These are phyloP conservation scores for Aspergillus sp. DNA, from an alignment of 2,329 filamentous ascomycete species.

Conservation along the genomic window DNA sequence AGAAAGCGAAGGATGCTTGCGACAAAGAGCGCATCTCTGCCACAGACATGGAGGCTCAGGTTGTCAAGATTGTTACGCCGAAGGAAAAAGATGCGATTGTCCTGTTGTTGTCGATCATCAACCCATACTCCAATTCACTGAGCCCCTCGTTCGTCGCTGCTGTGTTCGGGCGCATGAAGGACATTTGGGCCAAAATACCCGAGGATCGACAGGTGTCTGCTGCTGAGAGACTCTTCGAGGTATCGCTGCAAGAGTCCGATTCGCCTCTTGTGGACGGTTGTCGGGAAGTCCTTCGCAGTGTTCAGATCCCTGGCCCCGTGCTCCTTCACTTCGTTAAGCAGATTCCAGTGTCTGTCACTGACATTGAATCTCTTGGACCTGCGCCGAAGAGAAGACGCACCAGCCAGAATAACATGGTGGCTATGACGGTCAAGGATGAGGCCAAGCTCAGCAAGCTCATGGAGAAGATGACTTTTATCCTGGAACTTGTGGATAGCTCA, in stretches of 20 bases:
- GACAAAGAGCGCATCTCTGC: constrained; percentile 47
- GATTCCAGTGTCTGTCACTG: constrained; percentile 66
- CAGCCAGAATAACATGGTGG: constrained; percentile 67
- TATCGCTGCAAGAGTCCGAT: constrained; percentile 33
- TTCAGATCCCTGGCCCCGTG: constrained; percentile 71
- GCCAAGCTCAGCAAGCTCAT: constrained; percentile 66
- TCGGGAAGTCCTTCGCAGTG: constrained; percentile 67
- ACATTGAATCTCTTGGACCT: constrained; percentile 68
- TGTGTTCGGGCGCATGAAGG: constrained; percentile 66
- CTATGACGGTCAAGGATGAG: constrained; percentile 60
- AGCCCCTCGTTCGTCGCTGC: constrained; percentile 59
- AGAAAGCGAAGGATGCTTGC: constrained; percentile 53
- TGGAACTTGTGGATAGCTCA: constrained; percentile 83
- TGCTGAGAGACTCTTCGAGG: constrained; percentile 41
- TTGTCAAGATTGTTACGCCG: constrained; percentile 53
- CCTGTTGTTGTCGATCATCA: constrained; percentile 52
- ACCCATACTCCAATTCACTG: constrained; percentile 39
- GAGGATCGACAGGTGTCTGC: constrained; percentile 35
- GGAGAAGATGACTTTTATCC: constrained; percentile 76
- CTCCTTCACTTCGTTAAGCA: constrained; percentile 70
- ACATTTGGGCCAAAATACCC: constrained; percentile 62
- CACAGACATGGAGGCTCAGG: constrained; percentile 50
- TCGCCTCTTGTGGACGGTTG: constrained; percentile 29
- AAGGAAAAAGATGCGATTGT: constrained; percentile 59
- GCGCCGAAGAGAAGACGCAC: constrained; percentile 76